Conservation (phyloP, 805 yeast species). For the Lipomyces kockii region DNA sequence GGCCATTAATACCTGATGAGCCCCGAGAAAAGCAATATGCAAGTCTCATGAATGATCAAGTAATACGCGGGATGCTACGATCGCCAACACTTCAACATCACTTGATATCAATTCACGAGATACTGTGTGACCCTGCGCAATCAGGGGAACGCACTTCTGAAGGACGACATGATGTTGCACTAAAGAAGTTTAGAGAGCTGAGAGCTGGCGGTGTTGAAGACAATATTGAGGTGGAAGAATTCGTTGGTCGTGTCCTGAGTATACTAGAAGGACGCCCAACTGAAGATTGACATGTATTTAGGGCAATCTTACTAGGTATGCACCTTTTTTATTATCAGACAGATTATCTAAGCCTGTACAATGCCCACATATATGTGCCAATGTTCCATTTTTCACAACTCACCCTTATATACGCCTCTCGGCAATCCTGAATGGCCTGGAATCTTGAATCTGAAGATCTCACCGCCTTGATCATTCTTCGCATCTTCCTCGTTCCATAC, state of each 20-base stretch:
- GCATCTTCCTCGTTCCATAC: slow-evolving; percentile 42
- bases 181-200: slow-evolving; percentile 62
- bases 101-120: slow-evolving; percentile 53
- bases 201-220: slow-evolving; percentile 68
- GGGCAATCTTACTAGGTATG: not conserved
- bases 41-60: slow-evolving; percentile 49
- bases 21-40: slow-evolving; percentile 41
- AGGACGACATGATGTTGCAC: slow-evolving; percentile 62
- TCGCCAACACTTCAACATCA: slow-evolving; percentile 64
- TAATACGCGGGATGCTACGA: slow-evolving; percentile 53
- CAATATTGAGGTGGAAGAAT: slow-evolving; percentile 73
- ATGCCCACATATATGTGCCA: not conserved
- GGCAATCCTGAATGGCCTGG: slow-evolving; percentile 34
- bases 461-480: slow-evolving; percentile 41
- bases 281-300: not conserved
- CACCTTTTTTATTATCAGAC: not conserved
- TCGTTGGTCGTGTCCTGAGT: slow-evolving; percentile 53
- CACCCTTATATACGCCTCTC: slow-evolving; percentile 16
- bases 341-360: not conserved
- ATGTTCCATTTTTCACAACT: not conserved
- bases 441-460: slow-evolving; percentile 38
- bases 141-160: slow-evolving; percentile 59
- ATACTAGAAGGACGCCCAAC: slow-evolving; percentile 30
- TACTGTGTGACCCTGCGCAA: slow-evolving; percentile 53
- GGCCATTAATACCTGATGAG: not conserved